phyloP scores from a whole-genome alignment of 805 yeast species.

The Barnettozyma salicaria region DNA sequence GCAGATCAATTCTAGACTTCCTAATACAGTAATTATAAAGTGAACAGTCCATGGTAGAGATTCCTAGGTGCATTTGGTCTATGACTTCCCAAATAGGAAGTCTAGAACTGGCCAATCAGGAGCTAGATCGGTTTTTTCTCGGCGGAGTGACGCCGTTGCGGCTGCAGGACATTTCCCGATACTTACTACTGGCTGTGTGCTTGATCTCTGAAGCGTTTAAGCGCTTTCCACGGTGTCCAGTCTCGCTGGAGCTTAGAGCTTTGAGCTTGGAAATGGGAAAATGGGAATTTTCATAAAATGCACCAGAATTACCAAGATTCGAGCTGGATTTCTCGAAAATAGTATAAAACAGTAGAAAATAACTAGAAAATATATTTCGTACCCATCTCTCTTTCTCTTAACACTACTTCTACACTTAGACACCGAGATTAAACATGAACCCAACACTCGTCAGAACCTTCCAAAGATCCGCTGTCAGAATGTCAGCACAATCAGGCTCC shows the following conservation, averaged over 20 bases:
- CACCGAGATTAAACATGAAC: conserved; percentile 17
- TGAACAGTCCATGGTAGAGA: not conserved
- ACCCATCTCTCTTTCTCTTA: not conserved
- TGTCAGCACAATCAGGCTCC: conserved; percentile 16
- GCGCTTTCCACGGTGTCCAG: too few relatives aligned
- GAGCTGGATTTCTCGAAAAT: too few relatives aligned
- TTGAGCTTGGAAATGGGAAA: too few relatives aligned
- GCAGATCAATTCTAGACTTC: conserved; percentile 2
- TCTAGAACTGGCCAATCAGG: conserved; percentile 1
- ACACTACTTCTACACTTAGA: too few relatives aligned
- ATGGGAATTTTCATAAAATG: too few relatives aligned
- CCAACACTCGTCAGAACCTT: conserved; percentile 25
- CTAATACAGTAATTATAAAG: not conserved
- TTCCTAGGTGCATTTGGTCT: too few relatives aligned
- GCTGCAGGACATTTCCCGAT: too few relatives aligned
- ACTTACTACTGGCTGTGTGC: not conserved
- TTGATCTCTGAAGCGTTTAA: too few relatives aligned
- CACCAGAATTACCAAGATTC: too few relatives aligned
- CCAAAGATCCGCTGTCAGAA: conserved; percentile 23
- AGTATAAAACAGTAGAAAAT: not conserved
- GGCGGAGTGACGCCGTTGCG: too few relatives aligned
- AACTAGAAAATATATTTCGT: not conserved
- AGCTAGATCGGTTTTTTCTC: too few relatives aligned
- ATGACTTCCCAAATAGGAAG: conserved; percentile 11
- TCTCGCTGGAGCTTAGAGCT: too few relatives aligned